These are phyloP conservation scores for Lyophyllum shimeji DNA, from an alignment of 768 basidiomycete genomes.

Conservation along the genomic window DNA sequence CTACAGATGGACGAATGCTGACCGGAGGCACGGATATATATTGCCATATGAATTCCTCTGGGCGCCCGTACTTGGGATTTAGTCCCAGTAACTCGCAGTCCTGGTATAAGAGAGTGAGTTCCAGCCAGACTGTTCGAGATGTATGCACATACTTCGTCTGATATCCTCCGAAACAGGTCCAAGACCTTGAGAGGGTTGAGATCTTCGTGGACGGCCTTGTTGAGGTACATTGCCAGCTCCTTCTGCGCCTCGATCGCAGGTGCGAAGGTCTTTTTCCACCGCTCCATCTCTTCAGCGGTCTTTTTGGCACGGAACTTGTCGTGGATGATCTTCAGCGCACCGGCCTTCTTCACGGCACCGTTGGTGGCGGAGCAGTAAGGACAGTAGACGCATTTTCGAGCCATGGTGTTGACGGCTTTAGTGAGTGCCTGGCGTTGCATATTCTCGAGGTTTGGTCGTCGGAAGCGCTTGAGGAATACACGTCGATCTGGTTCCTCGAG, in stretches of 20 bases:
- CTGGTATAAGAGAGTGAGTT: constrained; percentile 35
- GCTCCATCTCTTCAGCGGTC: constrained; percentile 83
- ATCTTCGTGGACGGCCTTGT: constrained; percentile 89
- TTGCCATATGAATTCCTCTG: constrained; percentile 98
- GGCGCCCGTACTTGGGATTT: constrained; percentile 84
- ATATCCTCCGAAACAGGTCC: constrained; percentile 89
- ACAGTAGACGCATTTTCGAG: constrained; percentile 90
- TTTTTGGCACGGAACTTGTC: constrained; percentile 97
- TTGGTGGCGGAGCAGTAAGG: constrained; percentile 93
- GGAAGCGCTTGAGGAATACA: constrained; percentile 84
- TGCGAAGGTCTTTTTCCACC: constrained; percentile 80
- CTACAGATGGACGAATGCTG: constrained; percentile 95
- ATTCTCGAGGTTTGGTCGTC: constrained; percentile 88
- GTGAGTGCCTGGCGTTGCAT: constrained; percentile 80
- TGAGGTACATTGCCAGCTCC: constrained; percentile 80
- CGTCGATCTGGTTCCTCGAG: constrained; percentile 87
- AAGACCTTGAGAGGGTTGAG: constrained; percentile 92
- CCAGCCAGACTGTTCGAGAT: not conserved
- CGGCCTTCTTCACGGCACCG: constrained; percentile 94
- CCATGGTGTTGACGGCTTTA: constrained; percentile 82
- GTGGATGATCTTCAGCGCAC: constrained; percentile 93
- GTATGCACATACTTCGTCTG: constrained; percentile 67
- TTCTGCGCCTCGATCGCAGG: constrained; percentile 84
- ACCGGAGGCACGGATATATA: constrained; percentile 98
- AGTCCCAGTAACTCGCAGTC: constrained; percentile 95